Base-by-base conservation (phyloP, 768 basidiomycete genomes). In the Mycena chlorophos region DNA sequence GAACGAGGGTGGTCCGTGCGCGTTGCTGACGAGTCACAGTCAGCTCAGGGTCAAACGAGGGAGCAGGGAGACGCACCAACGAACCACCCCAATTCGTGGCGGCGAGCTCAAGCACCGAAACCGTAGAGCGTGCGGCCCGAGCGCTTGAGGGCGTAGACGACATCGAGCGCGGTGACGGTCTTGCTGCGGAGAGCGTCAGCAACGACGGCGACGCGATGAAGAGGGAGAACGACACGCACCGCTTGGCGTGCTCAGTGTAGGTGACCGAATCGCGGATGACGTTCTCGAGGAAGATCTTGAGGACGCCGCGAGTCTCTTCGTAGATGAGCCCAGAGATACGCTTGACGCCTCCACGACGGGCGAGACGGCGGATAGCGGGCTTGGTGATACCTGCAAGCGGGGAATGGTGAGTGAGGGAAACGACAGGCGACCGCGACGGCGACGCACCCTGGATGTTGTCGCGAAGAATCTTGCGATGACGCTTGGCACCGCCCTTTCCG, bases 401-500 rank as follows among this genome's bases (percentile, higher is more conserved):
- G 20, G 12, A 22, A 28, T 22, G 22, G 25, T 46, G 13, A 28
- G 45, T 25, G 12, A 25, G 45, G 45, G n/a, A 10, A 27, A 17
- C 8, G 31, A 25, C 40, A 25, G 4, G 26, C 23, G 45, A 13
- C n/a, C n/a, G n/a, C 23, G 20, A 5, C 5, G 45, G 26, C 23
- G 20, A 46, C 45, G 12, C 55, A 71, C 79, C 81, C 62, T 81
- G 79, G 53, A 81, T 81, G 73, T 81, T 81, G 53, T 81, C 79
- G 68, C 85, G 83, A 61, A 86, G 76, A 65, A 88, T 85, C 76
- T 87, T 88, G 66, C 86, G 81, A 71, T 87, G 86, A 70, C 86
- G 80, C 75, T 85, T 84, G 19, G 83, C 82, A 66, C 86, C 86
- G 63, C 86, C 84, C 81, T 87, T 88, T 67, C 87, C 87, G 68